A percentile compares a stretch with the other conserved stretches of the same genome.
These are phyloP conservation scores for Penicillium soppii DNA, from an alignment of 495 filamentous ascomycete genomes.

Conservation along the genomic window DNA sequence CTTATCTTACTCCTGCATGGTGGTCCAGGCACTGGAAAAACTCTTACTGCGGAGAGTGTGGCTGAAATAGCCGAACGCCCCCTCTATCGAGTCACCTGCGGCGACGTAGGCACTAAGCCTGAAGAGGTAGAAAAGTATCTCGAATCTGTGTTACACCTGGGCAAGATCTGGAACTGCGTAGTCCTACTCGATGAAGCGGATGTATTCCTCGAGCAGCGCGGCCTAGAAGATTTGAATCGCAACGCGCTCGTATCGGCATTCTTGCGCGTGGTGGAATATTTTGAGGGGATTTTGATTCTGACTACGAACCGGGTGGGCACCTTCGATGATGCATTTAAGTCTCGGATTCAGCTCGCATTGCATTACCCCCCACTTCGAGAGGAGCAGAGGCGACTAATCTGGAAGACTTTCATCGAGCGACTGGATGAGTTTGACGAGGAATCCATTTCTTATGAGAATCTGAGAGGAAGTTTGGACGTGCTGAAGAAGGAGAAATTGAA, in stretches of 20 bases:
- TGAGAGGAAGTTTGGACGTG: no score
- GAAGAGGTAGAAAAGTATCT: constrained; percentile 42
- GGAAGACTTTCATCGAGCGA: no score
- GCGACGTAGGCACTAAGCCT: constrained; percentile 38
- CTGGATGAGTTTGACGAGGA: no score
- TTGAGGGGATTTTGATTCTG: constrained; percentile 39
- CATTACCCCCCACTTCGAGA: constrained; percentile 6
- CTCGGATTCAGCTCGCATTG: constrained; percentile 48
- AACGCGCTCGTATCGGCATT: constrained; percentile 56
- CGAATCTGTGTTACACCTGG: constrained; percentile 37
- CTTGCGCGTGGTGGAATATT: constrained; percentile 58
- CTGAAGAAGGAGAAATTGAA: no score
- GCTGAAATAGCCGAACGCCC: constrained; percentile 27
- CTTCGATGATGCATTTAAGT: constrained; percentile 43
- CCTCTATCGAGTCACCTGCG: constrained; percentile 20
- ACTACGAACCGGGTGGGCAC: constrained; percentile 45
- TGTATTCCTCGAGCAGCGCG: constrained; percentile 52
- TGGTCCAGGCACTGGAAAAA: constrained; percentile 43
- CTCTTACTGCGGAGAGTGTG: constrained; percentile 26
- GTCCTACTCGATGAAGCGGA: constrained; percentile 59
- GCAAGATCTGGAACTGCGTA: constrained; percentile 46
- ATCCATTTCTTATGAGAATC: no score
- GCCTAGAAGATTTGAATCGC: constrained; percentile 35
- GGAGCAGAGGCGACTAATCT: no score
- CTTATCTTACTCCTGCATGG: constrained; percentile 49